Evolutionary conservation across 768 basidiomycete genomes (phyloP), one percentile per base, ranked within the genome.

Genomic region (Mycena kentingensis): DNA sequence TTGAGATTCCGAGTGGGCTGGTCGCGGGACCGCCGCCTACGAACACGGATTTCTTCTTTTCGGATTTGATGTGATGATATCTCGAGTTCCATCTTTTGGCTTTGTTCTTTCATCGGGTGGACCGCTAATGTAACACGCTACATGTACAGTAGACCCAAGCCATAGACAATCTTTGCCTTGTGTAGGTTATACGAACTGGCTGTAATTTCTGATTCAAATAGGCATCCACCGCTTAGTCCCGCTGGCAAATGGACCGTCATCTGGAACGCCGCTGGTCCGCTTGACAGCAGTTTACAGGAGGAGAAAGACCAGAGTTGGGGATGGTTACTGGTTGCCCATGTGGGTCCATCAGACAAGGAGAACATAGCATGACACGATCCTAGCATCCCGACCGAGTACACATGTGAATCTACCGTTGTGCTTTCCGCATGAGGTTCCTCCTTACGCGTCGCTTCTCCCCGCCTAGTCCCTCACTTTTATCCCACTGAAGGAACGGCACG

Each of bases 21-120:
- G 72, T 79, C 41, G 77, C 88, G n/a, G 90, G 91, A 12, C 82
- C 85, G 31, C 89, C 91, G 46, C 92, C 92, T 12, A 71, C 76
- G 15, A 90, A 88, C 62, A 83, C 79, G 43, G 89, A 93, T 66
- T 93, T 91, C 70, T 93, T 88, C 75, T 93, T 91, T 67, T 88
- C 90, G 5, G 90, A 93, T 36, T 63, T 77, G 48, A 61, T 72
- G 62, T 79, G 67, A 63, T n/a, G n/a, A n/a, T n/a, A 29, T 3
- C 15, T 22, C 7, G 28, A 22, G 5, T 45, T 3, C 13, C 42
- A 3, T 43, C 50, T 19, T 49, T 15, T 43, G 10, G 28, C 12
- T 37, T 19, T 12, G 28, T 31, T 34, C 29, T 11, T 11, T 29
- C 24, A 22, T 7, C 13, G 21, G 36, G 36, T 22, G n/a, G n/a